Evolutionary conservation across 208 protist species (phyloP), one percentile per base, ranked within the genome.

Genomic region (Blechomonas ayalai): DNA sequence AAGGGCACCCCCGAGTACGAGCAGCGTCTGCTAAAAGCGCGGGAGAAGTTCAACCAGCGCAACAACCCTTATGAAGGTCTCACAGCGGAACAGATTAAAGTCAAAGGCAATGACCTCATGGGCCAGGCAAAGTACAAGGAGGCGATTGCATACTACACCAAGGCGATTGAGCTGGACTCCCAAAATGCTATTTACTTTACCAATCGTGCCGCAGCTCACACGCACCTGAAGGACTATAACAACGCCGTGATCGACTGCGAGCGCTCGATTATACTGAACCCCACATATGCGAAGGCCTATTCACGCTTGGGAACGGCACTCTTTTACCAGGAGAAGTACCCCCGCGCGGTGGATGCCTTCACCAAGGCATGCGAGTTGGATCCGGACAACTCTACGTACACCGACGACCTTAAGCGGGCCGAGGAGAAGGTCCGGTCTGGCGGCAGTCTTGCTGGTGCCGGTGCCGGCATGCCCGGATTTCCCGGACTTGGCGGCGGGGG

Each of bases 81-180:
- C 48, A 84, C 74, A 0, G 82, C 90, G 9, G 87, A 95, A 52
- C 73, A 96, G 60, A 83, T 94, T 38, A 96, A 96, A 64, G 82
- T 73, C 54, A 94, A 95, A 51, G 90, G 90, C 40, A 96, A 96
- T 52, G 84, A 93, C 36, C 41, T 94, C 22, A 92, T 96, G 81
- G 55, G 65, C 32, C 62, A 88, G 68, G 68, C 73, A 32, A 92
- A 96, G 69, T 94, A 95, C 72, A 90, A 95, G 69, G 80, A 94
- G 52, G 90, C 90, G 25, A 85, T 96, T 47, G 82, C 74, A 9
- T 93, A 73, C 66, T 96, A 96, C 72, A 91, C 74, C 52, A 95
- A 95, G 69, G 82, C 90, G 5, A 95, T 96, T 52, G 90, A 96
- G 59, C 52, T 94, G 36, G 76, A 90, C 40, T 63, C 86, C 24